These are phyloP conservation scores for Chalaropsis thielavioides DNA, from an alignment of 2,329 filamentous ascomycete genomes.

Conservation along the genomic window DNA sequence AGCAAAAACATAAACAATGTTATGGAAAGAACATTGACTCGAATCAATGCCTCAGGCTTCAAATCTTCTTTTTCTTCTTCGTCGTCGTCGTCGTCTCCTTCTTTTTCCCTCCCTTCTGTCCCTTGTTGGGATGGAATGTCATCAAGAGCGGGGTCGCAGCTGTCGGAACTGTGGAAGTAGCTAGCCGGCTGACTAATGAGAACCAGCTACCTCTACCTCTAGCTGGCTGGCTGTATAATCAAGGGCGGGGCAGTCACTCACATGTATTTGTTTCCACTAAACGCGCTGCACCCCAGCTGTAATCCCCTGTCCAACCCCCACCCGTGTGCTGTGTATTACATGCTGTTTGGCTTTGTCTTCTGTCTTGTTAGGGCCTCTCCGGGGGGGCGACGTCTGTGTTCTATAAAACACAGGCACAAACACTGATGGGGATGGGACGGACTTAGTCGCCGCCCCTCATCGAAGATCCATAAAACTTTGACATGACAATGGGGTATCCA, in stretches of 20 bases:
- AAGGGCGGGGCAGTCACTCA: too few species aligned
- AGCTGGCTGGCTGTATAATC: too few species aligned
- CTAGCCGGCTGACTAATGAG: background rate
- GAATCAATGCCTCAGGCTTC: background rate
- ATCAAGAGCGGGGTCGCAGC: conserved; percentile 9
- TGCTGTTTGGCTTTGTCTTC: too few species aligned
- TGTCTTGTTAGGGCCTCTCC: too few species aligned
- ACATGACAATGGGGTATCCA: background rate
- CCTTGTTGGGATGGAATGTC: background rate
- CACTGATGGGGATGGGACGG: too few species aligned
- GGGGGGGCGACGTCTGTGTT: background rate
- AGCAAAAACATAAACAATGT: too few species aligned
- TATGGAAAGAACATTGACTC: background rate
- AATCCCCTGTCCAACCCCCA: too few species aligned
- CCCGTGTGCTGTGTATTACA: too few species aligned
- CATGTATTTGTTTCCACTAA: too few species aligned
- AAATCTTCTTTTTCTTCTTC: background rate
- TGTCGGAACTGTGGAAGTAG: background rate
- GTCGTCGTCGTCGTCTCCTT: background rate
- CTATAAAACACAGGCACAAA: background rate
- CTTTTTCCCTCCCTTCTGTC: background rate
- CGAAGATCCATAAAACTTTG: conserved; percentile 1
- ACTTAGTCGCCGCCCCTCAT: background rate
- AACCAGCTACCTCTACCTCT: too few species aligned
- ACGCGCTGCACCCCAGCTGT: too few species aligned